Evolutionary conservation across 352 stramenopile genomes (phyloP).

Genomic region (Phytophthora vignae): DNA sequence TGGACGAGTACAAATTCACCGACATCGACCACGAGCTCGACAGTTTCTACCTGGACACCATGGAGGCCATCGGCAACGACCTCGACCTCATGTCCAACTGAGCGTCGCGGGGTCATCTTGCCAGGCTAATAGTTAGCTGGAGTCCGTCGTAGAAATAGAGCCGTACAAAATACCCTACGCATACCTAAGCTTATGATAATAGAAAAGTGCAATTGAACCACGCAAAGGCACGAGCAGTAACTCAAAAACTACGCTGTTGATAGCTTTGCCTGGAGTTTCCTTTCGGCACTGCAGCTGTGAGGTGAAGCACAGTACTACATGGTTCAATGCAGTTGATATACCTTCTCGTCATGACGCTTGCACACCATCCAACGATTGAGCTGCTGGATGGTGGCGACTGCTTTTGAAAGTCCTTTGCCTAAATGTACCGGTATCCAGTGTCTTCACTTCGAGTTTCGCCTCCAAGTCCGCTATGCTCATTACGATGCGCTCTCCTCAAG

Average conservation of each 20-base stretch:
- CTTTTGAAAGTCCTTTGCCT: too few species aligned
- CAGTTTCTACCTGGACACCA: slow-evolving; percentile 82
- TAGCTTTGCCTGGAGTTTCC: too few species aligned
- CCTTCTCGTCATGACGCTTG: too few species aligned
- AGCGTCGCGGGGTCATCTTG: slow-evolving; percentile 12
- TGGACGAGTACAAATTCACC: slow-evolving; percentile 82
- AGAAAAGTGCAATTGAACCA: slow-evolving; percentile 9
- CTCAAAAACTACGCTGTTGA: too few species aligned
- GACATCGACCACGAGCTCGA: slow-evolving; percentile 87
- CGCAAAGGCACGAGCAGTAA: too few species aligned
- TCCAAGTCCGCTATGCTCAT: neutral
- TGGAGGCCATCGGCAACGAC: slow-evolving; percentile 67
- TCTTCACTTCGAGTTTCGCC: neutral
- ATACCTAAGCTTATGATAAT: slow-evolving; percentile 34
- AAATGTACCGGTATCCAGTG: too few species aligned
- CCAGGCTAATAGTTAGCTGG: slow-evolving; percentile 1
- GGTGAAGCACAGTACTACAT: too few species aligned
- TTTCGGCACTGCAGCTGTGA: too few species aligned
- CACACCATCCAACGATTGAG: too few species aligned
- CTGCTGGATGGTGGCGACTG: too few species aligned
- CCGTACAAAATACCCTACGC: slow-evolving; percentile 21
- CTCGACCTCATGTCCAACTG: slow-evolving; percentile 71
- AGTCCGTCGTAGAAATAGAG: slow-evolving; percentile 32
- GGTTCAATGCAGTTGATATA: too few species aligned
- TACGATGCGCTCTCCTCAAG: neutral